Base-by-base conservation (phyloP, 1,284 basidiomycete species). In the Ceratobasidium papillatum region DNA sequence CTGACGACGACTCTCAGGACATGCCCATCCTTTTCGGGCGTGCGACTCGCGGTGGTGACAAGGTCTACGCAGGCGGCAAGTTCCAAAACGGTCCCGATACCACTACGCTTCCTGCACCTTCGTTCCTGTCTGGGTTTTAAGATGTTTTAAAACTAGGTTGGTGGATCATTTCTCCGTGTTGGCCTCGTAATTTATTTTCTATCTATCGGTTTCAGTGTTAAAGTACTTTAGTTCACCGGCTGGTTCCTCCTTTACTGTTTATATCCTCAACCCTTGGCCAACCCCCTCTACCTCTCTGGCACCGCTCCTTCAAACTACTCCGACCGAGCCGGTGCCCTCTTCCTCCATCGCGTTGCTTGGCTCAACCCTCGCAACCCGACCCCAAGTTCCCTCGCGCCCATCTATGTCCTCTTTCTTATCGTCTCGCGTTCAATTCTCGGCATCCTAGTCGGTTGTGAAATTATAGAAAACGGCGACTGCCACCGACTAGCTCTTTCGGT, bases 111-210 rank as follows among this genome's bases (percentile, higher is more conserved):
- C 65, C 65, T 27, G 65, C 65, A 30, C 65, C 65, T 69, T 69
- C 65, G 65, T 69, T 69, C 65, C 58, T 69, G 65, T 56, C 65
- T 69, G 65, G 65, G 65, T 69, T 69, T 69, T 69, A 69, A 69
- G 51, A 58, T 69, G 27, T 45, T 58, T 69, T 25, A 49, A 56
- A 69, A 69, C 65, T 69, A 69, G 65, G 65, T 69, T 38, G 65
- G 38, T n/a, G 3, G 8, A 32, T 32, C 36, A 14, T 5, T 9
- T 4, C 27, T 17, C 32, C 9, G 8, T 36, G 4, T 19, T 34
- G 36, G 25, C 34, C 51, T 14, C 5, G 1, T 58, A 56, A 69
- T 52, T 69, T 69, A 69, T 69, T 19, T 17, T n/a, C n/a, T 38
- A 61, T 61, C n/a, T 58, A 58, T 58, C 32, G 27, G 58, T 41